Conservation (phyloP, 2,329 filamentous ascomycete species). For the Exophiala sp. region DNA sequence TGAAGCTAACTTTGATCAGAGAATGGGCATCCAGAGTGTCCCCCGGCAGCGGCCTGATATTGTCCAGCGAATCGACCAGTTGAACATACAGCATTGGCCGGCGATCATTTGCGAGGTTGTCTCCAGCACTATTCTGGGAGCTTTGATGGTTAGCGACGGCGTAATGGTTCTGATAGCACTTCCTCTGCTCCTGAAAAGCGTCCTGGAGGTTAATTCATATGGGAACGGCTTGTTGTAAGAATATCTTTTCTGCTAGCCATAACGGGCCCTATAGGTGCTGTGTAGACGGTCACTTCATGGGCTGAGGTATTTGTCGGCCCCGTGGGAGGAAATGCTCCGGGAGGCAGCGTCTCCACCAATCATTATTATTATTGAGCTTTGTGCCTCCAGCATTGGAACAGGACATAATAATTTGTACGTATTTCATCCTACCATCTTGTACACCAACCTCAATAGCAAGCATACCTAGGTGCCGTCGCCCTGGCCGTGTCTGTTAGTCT, state of each 20-base stretch:
- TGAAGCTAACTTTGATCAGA: conserved; percentile 27
- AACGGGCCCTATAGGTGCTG: too few species aligned
- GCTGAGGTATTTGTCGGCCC: too few species aligned
- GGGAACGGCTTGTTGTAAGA: background rate
- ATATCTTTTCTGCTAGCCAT: background rate
- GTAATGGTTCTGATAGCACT: background rate
- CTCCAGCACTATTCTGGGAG: background rate
- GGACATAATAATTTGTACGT: background rate
- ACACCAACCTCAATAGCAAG: background rate
- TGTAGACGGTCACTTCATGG: too few species aligned
- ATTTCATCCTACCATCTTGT: background rate
- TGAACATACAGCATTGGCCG: background rate
- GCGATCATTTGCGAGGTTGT: background rate
- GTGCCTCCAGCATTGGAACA: background rate
- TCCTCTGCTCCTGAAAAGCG: background rate
- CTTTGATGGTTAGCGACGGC: background rate
- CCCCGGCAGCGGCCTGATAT: conserved; percentile 42
- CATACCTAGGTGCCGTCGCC: too few species aligned
- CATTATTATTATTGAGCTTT: background rate
- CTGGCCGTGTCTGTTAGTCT: too few species aligned
- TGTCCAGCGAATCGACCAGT: conserved; percentile 3
- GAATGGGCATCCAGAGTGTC: conserved; percentile 49
- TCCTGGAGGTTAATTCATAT: background rate
- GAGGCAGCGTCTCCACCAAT: background rate
- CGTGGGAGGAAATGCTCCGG: background rate